A percentile compares a stretch with the other conserved stretches of the same genome.
phyloP scores from a whole-genome alignment of 176 grass and related monocot species.

The barley (Hordeum vulgare) region DNA sequence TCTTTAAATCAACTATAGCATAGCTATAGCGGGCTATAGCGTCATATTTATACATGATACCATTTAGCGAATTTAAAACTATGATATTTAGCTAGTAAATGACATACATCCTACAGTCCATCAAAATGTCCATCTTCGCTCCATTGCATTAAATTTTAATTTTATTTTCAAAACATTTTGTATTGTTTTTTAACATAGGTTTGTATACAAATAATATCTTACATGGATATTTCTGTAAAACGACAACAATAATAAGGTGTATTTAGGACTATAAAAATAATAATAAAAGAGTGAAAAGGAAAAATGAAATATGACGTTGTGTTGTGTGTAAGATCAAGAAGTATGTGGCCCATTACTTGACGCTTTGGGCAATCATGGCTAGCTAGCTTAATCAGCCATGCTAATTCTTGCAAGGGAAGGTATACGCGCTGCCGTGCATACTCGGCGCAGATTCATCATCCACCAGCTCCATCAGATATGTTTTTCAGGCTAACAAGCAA shows the following conservation, averaged over 20 bases:
- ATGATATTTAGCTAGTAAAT: too few relatives aligned
- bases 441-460: neutral
- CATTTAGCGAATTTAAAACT: too few relatives aligned
- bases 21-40: too few relatives aligned
- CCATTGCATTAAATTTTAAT: too few relatives aligned
- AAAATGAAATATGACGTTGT: neutral
- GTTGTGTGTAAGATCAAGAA: too few relatives aligned
- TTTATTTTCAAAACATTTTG: too few relatives aligned
- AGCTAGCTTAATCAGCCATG: neutral
- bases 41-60: too few relatives aligned
- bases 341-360: neutral
- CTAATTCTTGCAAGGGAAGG: neutral
- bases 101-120: too few relatives aligned
- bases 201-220: neutral
- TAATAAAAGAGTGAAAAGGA: neutral
- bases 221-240: neutral
- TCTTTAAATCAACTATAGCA: too few relatives aligned
- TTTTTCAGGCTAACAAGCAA: neutral
- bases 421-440: neutral
- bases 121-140: too few relatives aligned
- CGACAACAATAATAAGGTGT: neutral
- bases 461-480: neutral
- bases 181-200: too few relatives aligned
- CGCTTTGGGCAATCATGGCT: neutral
- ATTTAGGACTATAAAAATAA: neutral